Base-by-base conservation (phyloP, 2,329 filamentous ascomycete genomes). In the Cryphonectria parasitica region DNA sequence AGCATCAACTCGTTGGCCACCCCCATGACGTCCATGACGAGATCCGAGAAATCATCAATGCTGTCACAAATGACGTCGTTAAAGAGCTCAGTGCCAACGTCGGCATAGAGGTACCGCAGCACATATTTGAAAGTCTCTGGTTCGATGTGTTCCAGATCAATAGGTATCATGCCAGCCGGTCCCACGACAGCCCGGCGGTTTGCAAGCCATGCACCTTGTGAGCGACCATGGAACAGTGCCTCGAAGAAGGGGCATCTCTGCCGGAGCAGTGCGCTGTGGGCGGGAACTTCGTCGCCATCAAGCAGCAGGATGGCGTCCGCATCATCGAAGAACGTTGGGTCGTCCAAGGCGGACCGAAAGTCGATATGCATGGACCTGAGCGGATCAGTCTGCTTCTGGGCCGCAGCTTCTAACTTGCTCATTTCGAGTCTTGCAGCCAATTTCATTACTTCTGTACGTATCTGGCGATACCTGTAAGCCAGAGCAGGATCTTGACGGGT, bases 1-100 rank as follows among this genome's bases (percentile, higher is more conserved):
- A 99, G 87, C 95, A 99, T 98, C 70, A 99, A 83, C 80, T 99
- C 95, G 77, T 99, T 96, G 17, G 95, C 94, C 67, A 93, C 91
- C 69, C 90, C 90, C 87, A 98, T 91, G 61, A 98, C 92, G 75
- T 97, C 94, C 82, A 98, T 87, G 11, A 98, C 87, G n/a, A 96
- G 84, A 75, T 98, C 94, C 5, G 95, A 89, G 73, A 97, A 94
- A 62, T 94, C 91, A 74, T 98, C 94, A 7, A 97, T 81, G 72
- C 91, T 90, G 22, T 88, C 83, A 49, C 88, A 87, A 22, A 91
- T 87, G 6, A 96, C 87, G 43, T 91, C 85, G 74, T 97, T 89
- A 76, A 99, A 98, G 1, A 98, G 83, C 71, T 95, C 91, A 31
- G 89, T 85, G 0, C 94, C 94, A 45, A 88, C 86, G 77, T 98